Base-by-base conservation (phyloP, 1,139 yeast genomes). In the Saccharomyces hybrid region DNA sequence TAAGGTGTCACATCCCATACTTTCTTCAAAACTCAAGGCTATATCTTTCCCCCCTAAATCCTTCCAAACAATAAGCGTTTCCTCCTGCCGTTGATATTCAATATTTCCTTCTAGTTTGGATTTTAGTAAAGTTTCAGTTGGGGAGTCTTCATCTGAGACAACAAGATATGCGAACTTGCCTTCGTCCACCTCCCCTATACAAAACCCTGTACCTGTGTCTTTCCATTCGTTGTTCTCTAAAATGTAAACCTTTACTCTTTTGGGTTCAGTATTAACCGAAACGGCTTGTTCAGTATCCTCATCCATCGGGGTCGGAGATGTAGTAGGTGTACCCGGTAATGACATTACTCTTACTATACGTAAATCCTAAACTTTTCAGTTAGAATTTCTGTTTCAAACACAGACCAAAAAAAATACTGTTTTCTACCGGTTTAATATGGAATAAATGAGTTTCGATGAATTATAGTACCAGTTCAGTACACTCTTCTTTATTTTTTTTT, bases 31-130 rank as follows among this genome's bases (percentile, higher is more conserved):
- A 52, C 95, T 87, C 47, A 93, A 75, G 4, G 98, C 98, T 61
- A 90, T 80, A 68, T 90, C 96, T 56, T 80, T 81, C 3, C 93
- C 93, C 23, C 80, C 76, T 7, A 76, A 70, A 65, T 89, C 96
- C 5, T 96, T 88, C 98, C 99, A 93, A 23, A 93, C 96, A 23
- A 93, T 88, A 51, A 93, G 74, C 0, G 97, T 90, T 59, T 90
- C 97, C 67, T 93, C 98, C 66, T 91, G 97, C 64, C 96, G 79
- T 68, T 91, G 98, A 67, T 87, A 91, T 63, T 88, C 96, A 2
- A 84, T 85, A 34, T 81, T 73, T 0, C 96, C 96, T 62, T 82
- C 83, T 26, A 93, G 76, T 55, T 71, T 76, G 7, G 93, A 82
- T 64, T 81, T 79, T 51, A 93, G 73, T 29, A 93, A 73, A 20